phyloP scores from a whole-genome alignment of 371 early-diverging fungal species.

The Saksenaea vasiformis region DNA sequence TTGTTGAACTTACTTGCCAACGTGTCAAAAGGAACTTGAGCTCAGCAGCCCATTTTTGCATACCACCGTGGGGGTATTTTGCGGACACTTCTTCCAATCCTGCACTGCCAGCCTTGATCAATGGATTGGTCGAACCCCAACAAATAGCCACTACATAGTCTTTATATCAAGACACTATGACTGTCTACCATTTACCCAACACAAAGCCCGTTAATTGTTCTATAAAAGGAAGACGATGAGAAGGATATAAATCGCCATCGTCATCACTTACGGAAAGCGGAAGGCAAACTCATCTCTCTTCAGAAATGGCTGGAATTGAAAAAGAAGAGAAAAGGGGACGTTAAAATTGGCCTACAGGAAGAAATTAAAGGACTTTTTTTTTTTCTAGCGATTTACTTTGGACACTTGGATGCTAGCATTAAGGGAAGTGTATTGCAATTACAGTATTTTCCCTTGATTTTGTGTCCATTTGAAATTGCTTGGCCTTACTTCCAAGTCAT shows the following conservation, averaged over 20 bases:
- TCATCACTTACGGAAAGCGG: constrained; percentile 1
- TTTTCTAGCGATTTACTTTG: too few species aligned
- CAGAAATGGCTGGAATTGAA: neutral
- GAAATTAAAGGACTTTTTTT: neutral
- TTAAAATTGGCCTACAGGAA: neutral
- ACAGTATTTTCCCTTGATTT: too few species aligned
- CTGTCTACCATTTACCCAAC: constrained; percentile 15
- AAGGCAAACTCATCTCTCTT: neutral
- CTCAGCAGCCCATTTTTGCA: constrained; percentile 68
- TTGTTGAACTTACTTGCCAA: constrained; percentile 72
- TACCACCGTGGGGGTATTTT: constrained; percentile 45
- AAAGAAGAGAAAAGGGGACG: neutral
- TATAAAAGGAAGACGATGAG: constrained; percentile 4
- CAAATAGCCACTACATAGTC: constrained; percentile 71
- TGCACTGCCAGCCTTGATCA: constrained; percentile 84
- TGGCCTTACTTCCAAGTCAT: too few species aligned
- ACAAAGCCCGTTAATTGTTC: constrained; percentile 31
- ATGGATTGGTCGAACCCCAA: constrained; percentile 96
- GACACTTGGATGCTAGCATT: too few species aligned
- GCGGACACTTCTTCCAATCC: constrained; percentile 74
- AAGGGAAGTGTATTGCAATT: too few species aligned
- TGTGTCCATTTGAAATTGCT: too few species aligned
- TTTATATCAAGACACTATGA: neutral
- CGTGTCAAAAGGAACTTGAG: constrained; percentile 77
- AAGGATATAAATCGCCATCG: neutral